Conservation (phyloP, 2,329 filamentous ascomycete genomes). For the Incumbomyces delicatus region DNA sequence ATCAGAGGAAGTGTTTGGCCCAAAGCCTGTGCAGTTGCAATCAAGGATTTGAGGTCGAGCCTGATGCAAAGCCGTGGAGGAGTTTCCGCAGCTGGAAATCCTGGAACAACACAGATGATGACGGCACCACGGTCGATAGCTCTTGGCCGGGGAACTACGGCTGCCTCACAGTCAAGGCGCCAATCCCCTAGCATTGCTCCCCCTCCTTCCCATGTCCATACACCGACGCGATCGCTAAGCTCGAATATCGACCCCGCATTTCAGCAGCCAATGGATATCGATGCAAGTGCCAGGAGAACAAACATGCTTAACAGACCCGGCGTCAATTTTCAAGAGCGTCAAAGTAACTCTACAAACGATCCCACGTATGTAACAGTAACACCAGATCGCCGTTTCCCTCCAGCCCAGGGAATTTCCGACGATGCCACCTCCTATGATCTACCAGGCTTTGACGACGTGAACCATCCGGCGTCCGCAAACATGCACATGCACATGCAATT, state of each 20-base stretch:
- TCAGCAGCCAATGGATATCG: no score
- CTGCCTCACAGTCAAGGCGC: conserved; percentile 1
- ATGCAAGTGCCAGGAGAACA: no score
- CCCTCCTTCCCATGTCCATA: no score
- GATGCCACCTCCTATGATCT: no score
- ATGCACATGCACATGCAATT: not conserved
- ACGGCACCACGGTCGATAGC: not conserved
- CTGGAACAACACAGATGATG: not conserved
- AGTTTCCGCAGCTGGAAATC: not conserved
- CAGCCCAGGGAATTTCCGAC: no score
- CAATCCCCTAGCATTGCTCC: not conserved
- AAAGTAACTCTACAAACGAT: no score
- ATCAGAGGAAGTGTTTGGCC: conserved; percentile 30
- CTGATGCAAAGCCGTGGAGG: conserved; percentile 10
- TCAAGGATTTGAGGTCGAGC: conserved; percentile 27
- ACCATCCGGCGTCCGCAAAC: not conserved
- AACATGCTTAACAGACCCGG: no score
- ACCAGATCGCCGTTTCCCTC: no score
- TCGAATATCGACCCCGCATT: no score
- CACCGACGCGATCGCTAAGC: no score
- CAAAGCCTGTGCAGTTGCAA: conserved; percentile 30
- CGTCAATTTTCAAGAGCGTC: no score
- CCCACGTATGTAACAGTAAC: no score
- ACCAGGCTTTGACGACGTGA: not conserved
- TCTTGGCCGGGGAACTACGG: not conserved